Conservation (phyloP, 371 early-diverging fungal genomes). For the Umbelopsis sp. region DNA sequence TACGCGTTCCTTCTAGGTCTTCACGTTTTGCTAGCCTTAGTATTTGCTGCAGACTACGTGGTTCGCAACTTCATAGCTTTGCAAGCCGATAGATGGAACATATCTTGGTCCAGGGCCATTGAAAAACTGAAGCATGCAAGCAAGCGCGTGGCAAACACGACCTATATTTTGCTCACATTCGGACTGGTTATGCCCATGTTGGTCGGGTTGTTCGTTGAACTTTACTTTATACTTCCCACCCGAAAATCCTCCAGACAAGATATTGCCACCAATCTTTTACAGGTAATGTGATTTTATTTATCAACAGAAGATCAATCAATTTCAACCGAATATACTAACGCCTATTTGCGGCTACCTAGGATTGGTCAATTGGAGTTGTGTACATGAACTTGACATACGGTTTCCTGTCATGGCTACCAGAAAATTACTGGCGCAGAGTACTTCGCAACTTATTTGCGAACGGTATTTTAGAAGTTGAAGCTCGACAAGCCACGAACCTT, state of each 20-base stretch:
- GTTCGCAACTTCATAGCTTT: constrained; percentile 25
- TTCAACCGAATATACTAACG: background rate
- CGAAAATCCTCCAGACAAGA: constrained; percentile 35
- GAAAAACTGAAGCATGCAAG: background rate
- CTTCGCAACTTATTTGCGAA: constrained; percentile 36
- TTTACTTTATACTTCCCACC: constrained; percentile 61
- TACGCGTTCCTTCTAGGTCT: constrained; percentile 58
- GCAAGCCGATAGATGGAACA: background rate
- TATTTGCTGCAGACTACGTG: constrained; percentile 28
- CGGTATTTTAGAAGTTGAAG: constrained; percentile 32
- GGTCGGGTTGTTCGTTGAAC: constrained; percentile 57
- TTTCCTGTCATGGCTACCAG: constrained; percentile 48
- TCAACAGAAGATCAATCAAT: background rate
- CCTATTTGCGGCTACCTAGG: constrained; percentile 29
- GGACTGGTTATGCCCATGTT: constrained; percentile 60
- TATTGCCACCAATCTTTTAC: constrained; percentile 49
- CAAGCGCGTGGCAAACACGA: constrained; percentile 23
- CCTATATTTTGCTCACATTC: constrained; percentile 44
- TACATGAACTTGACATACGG: constrained; percentile 58
- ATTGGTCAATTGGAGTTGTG: constrained; percentile 64
- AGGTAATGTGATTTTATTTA: constrained; percentile 39
- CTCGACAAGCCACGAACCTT: constrained; percentile 35
- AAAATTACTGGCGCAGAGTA: constrained; percentile 40
- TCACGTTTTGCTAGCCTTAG: constrained; percentile 38
- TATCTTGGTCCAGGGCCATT: background rate